Evolutionary conservation across 1,139 yeast genomes (phyloP).

Genomic region (Wickerhamomyces sp.): DNA sequence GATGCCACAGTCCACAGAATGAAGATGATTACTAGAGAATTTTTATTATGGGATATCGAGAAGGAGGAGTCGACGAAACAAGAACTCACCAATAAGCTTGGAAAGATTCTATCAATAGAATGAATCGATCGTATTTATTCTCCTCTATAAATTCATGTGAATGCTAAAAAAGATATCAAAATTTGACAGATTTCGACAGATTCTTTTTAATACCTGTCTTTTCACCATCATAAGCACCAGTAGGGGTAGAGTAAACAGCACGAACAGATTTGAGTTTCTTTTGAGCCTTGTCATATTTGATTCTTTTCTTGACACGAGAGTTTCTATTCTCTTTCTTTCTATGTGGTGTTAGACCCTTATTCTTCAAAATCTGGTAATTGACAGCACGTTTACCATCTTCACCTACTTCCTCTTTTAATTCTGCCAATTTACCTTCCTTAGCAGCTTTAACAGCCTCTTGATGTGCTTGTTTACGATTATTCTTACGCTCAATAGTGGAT

Average conservation of each 20-base stretch:
- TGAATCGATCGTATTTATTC: too few species aligned
- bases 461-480: slow-evolving; percentile 60
- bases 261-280: slow-evolving; percentile 90
- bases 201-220: slow-evolving; percentile 97
- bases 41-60: slow-evolving; percentile 29
- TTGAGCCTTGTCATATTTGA: slow-evolving; percentile 91
- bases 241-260: slow-evolving; percentile 75
- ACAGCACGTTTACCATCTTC: slow-evolving; percentile 91
- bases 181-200: slow-evolving; percentile 77
- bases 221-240: slow-evolving; percentile 90
- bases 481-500: slow-evolving; percentile 43
- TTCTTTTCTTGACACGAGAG: slow-evolving; percentile 96
- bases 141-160: too few species aligned
- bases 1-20: slow-evolving; percentile 5
- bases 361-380: slow-evolving; percentile 88
- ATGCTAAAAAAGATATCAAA: slow-evolving; percentile 23
- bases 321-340: slow-evolving; percentile 92
- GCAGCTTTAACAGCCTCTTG: slow-evolving; percentile 72
- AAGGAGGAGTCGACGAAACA: slow-evolving; percentile 3
- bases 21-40: slow-evolving; percentile 24
- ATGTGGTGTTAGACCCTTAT: slow-evolving; percentile 91
- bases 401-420: slow-evolving; percentile 59
- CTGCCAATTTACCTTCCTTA: slow-evolving; percentile 77
- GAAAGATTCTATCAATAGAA: slow-evolving; percentile 1
- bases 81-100: slow-evolving; percentile 2